Base-by-base conservation (phyloP, 1,284 basidiomycete genomes). In the Lentinula novae-zelandiae region DNA sequence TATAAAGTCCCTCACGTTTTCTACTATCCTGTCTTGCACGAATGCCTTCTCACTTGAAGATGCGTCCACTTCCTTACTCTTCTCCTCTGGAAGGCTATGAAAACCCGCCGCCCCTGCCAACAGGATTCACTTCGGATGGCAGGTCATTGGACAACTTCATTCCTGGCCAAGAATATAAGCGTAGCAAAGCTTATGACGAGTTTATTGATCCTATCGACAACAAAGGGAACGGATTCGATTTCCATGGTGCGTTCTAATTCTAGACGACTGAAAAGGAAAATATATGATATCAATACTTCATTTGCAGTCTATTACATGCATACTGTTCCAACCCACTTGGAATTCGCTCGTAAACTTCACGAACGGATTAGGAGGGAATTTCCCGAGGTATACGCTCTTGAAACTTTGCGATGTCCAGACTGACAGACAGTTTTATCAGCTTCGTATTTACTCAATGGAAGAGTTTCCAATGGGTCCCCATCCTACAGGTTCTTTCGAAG, bases 401-500 rank as follows among this genome's bases (percentile, higher is more conserved):
- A 9, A 17, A 55, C 56, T n/a, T 64, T 53, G 44, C 20, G 5
- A n/a, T 17, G 33, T 31, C 8, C 15, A 34, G 20, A 17, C 34
- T 31, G 20, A 27, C 53, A 46, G 22, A n/a, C 49, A 38, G 50
- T 56, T 31, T n/a, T 48, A 6, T 33, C 54, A 89, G 87, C 73
- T 89, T 34, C 79, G 83, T 40, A 82, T 90, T 54, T 79, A 71
- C 46, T 79, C 89, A 0, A 74, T 90, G 53, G 88, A 17, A 17
- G 17, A 17, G 17, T 17, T 17, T 1, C 79, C 89, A 0, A 74
- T 90, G 53, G 88, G 87, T 83, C 85, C 84, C 0, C 85, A 87
- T 65, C 84, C 87, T 0, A 79, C 80, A 2, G 80, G 86, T 1
- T 89, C 87, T 85, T 89, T 88, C 67, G 86, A 88, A 69, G 80